A percentile compares a stretch with the other conserved stretches of the same genome.
These are phyloP conservation scores for Boletales sp. DNA, from an alignment of 768 basidiomycete species.

Conservation along the genomic window DNA sequence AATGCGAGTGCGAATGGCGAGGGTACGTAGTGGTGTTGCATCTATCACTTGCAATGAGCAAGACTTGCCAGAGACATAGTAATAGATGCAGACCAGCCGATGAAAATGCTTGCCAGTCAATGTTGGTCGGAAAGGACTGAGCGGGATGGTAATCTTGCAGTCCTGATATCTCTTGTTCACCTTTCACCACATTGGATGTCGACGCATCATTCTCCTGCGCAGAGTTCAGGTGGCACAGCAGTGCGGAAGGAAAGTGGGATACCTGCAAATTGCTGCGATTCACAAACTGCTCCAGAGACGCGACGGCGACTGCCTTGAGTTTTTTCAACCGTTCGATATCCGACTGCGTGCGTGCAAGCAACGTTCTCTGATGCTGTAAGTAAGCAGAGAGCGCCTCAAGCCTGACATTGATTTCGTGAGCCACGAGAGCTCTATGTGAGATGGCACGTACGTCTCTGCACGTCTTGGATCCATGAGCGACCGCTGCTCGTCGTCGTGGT, in stretches of 20 bases:
- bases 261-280: constrained; percentile 36
- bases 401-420: constrained; percentile 14
- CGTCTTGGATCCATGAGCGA: constrained; percentile 29
- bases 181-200: constrained; percentile 29
- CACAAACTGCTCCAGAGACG: constrained; percentile 33
- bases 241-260: constrained; percentile 6
- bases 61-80: background rate
- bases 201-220: constrained; percentile 11
- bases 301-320: constrained; percentile 39
- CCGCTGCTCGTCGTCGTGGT: constrained; percentile 28
- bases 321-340: constrained; percentile 57
- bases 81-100: constrained; percentile 44
- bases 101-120: constrained; percentile 63
- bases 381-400: constrained; percentile 63
- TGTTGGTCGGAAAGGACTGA: constrained; percentile 39
- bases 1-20: constrained; percentile 40
- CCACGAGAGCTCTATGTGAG: background rate
- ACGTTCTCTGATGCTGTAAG: constrained; percentile 54
- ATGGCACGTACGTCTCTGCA: constrained; percentile 32
- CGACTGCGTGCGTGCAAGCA: constrained; percentile 57
- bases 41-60: constrained; percentile 37
- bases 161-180: constrained; percentile 39
- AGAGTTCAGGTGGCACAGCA: constrained; percentile 21
- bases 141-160: constrained; percentile 41
- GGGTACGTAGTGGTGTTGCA: constrained; percentile 46